These are phyloP conservation scores for Phaeoacremonium minimum DNA, from an alignment of 2,329 filamentous ascomycete genomes.

Conservation along the genomic window DNA sequence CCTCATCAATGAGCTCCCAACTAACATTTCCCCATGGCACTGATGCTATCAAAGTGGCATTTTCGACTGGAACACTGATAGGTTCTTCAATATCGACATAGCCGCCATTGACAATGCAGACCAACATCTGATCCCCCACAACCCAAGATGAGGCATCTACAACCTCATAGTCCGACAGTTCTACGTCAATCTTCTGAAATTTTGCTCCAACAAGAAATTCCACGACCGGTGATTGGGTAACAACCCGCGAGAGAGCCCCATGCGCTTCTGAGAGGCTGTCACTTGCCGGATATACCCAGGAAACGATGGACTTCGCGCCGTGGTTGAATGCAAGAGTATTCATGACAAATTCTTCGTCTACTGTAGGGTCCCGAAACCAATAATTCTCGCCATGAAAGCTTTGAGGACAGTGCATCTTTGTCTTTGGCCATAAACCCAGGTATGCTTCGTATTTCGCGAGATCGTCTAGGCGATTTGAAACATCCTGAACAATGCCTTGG, in stretches of 20 bases:
- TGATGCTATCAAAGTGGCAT: slow-evolving; percentile 12
- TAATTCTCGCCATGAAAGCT: slow-evolving; percentile 42
- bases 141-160: slow-evolving; percentile 32
- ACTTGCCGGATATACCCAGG: slow-evolving; percentile 40
- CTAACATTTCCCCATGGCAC: slow-evolving; percentile 17
- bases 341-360: slow-evolving; percentile 39
- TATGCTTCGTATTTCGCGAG: slow-evolving; percentile 30
- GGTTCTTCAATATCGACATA: slow-evolving; percentile 12
- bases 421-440: slow-evolving; percentile 36
- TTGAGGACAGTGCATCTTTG: slow-evolving; percentile 40
- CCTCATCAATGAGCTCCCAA: slow-evolving; percentile 18
- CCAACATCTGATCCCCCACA: slow-evolving; percentile 19
- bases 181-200: slow-evolving; percentile 11
- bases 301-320: slow-evolving; percentile 35
- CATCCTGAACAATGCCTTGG: slow-evolving; percentile 45
- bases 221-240: slow-evolving; percentile 28
- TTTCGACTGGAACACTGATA: slow-evolving; percentile 13
- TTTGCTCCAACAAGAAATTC: slow-evolving; percentile 31
- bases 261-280: slow-evolving; percentile 29
- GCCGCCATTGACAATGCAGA: slow-evolving; percentile 30
- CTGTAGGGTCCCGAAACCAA: slow-evolving; percentile 40
- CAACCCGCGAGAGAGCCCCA: slow-evolving; percentile 30
- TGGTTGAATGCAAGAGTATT: slow-evolving; percentile 38
- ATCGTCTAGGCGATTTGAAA: slow-evolving; percentile 34
- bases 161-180: slow-evolving; percentile 12